Evolutionary conservation across 2,329 filamentous ascomycete genomes (phyloP).

Genomic region (Lasiodiplodia theobromae): DNA sequence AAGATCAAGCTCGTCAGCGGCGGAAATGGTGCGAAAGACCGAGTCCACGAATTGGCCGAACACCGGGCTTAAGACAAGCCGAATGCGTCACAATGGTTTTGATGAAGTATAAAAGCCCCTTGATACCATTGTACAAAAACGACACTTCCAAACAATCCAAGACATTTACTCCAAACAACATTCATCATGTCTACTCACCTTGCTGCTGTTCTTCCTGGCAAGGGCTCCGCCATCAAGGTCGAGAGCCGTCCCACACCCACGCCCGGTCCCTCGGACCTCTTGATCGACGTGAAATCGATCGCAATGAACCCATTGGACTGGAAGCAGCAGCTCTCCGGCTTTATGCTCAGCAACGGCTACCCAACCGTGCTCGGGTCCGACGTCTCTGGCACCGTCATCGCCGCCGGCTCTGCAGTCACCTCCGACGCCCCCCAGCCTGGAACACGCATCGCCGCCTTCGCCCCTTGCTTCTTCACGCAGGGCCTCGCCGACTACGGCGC

Average conservation of each 20-base stretch:
- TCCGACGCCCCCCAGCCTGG: slow-evolving; percentile 34
- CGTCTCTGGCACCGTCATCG: slow-evolving; percentile 52
- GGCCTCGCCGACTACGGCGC: slow-evolving; percentile 56
- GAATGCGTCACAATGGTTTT: not conserved
- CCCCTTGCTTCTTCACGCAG: slow-evolving; percentile 59
- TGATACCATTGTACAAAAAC: too few relatives aligned
- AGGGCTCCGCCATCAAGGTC: slow-evolving; percentile 44
- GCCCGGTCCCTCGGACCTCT: slow-evolving; percentile 56
- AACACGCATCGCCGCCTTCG: slow-evolving; percentile 37
- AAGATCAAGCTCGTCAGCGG: too few relatives aligned
- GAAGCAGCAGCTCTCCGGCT: slow-evolving; percentile 52
- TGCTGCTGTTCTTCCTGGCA: slow-evolving; percentile 25
- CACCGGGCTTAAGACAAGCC: not conserved
- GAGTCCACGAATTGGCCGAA: not conserved
- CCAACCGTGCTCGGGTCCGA: slow-evolving; percentile 56
- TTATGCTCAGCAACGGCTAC: slow-evolving; percentile 48
- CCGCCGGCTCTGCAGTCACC: slow-evolving; percentile 51
- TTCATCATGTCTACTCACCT: slow-evolving; percentile 7
- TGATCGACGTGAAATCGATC: slow-evolving; percentile 57
- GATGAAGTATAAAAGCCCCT: not conserved
- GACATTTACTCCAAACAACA: not conserved
- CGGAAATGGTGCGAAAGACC: not conserved
- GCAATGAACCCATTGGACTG: slow-evolving; percentile 59
- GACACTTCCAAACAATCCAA: not conserved
- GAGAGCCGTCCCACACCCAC: slow-evolving; percentile 52